A percentile compares a stretch with the other conserved stretches of the same genome.
Evolutionary conservation across 83 land plant genomes (phyloP).

Genomic region (Picea mariana): DNA sequence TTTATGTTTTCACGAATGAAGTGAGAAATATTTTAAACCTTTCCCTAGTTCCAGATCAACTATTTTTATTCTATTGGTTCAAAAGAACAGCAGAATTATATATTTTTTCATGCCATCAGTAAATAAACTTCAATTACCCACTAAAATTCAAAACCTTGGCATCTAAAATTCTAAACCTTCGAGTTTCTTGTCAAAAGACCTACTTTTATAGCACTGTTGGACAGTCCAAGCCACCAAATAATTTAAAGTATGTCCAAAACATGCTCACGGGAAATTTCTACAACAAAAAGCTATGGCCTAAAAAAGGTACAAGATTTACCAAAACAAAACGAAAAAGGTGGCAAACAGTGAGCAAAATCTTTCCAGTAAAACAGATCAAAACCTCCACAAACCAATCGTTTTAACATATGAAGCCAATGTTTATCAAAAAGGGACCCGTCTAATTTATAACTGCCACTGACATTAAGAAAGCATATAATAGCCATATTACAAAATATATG

Average conservation of each 20-base stretch:
- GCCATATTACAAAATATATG: too few species aligned
- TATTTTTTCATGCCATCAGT: background rate
- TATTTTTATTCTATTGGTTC: background rate
- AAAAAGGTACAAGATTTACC: background rate
- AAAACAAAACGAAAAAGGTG: background rate
- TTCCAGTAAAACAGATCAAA: background rate
- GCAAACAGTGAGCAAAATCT: background rate
- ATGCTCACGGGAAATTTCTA: too few species aligned
- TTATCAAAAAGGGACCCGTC: background rate
- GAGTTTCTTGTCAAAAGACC: background rate
- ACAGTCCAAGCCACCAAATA: too few species aligned
- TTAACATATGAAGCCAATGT: too few species aligned
- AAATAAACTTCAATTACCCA: too few species aligned
- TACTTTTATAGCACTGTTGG: background rate
- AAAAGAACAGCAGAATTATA: background rate
- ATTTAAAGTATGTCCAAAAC: too few species aligned
- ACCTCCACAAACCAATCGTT: background rate
- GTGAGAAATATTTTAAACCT: background rate
- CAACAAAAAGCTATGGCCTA: too few species aligned
- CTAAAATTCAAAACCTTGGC: too few species aligned
- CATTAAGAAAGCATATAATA: background rate
- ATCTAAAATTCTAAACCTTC: background rate
- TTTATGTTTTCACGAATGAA: background rate
- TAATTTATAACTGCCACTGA: background rate
- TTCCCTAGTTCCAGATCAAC: background rate